Conservation (phyloP, 768 basidiomycete genomes). For the Collybia mongolica region DNA sequence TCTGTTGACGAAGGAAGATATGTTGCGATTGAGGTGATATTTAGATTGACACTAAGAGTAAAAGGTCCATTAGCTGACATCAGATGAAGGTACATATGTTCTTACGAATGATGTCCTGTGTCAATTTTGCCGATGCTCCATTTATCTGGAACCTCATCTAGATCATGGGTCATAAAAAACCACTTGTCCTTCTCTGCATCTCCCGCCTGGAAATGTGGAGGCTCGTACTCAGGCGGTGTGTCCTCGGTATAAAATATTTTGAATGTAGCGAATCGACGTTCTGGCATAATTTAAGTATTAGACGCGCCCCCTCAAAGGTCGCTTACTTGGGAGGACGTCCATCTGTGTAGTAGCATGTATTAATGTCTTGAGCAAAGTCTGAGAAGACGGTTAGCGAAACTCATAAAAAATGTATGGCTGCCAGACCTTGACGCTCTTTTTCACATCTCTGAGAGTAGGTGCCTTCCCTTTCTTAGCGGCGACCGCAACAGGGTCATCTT, state of each 20-base stretch:
- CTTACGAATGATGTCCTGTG: slow-evolving; percentile 74
- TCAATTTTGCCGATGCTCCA: slow-evolving; percentile 66
- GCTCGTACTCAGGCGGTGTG: slow-evolving; percentile 82
- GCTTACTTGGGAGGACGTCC: slow-evolving; percentile 75
- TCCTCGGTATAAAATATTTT: slow-evolving; percentile 83
- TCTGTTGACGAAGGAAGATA: slow-evolving; percentile 66
- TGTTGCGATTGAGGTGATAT: slow-evolving; percentile 69
- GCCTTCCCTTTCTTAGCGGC: slow-evolving; percentile 58
- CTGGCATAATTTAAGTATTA: slow-evolving; percentile 29
- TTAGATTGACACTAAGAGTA: slow-evolving; percentile 59
- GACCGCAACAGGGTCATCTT: slow-evolving; percentile 57
- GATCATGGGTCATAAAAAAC: slow-evolving; percentile 78
- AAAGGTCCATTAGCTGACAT: not conserved
- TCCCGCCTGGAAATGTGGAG: slow-evolving; percentile 73
- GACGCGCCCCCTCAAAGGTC: not conserved
- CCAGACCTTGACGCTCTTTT: slow-evolving; percentile 72
- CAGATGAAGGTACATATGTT: slow-evolving; percentile 1
- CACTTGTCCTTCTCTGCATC: slow-evolving; percentile 73
- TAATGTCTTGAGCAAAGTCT: slow-evolving; percentile 77
- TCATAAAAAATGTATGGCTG: not conserved
- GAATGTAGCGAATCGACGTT: slow-evolving; percentile 83
- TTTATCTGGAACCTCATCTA: slow-evolving; percentile 72
- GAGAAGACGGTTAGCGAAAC: slow-evolving; percentile 4
- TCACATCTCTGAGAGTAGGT: slow-evolving; percentile 80
- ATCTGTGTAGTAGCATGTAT: slow-evolving; percentile 79